Evolutionary conservation across 1,284 basidiomycete species (phyloP).

Genomic region (Marasmius fiardii): DNA sequence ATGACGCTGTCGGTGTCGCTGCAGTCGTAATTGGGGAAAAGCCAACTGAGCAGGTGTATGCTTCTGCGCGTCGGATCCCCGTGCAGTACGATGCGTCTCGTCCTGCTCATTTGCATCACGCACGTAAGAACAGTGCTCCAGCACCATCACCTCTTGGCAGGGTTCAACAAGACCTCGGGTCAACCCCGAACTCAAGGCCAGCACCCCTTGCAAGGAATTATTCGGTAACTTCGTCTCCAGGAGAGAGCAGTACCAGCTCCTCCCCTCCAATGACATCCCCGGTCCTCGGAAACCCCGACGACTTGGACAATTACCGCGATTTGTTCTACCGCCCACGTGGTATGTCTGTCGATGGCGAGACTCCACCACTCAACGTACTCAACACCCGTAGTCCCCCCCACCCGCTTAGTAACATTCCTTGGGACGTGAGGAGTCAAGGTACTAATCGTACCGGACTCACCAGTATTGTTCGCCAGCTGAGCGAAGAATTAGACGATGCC

Average conservation of each 20-base stretch:
- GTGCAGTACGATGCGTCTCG: slow-evolving; percentile 34
- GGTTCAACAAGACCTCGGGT: slow-evolving; percentile 6
- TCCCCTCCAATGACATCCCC: slow-evolving; percentile 40
- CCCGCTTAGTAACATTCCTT: slow-evolving; percentile 13
- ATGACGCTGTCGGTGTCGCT: background rate
- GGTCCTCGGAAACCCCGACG: slow-evolving; percentile 52
- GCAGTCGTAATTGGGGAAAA: background rate
- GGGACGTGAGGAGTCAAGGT: slow-evolving; percentile 14
- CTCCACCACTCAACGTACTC: slow-evolving; percentile 2
- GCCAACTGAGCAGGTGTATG: background rate
- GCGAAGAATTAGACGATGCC: slow-evolving; percentile 48
- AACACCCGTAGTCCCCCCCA: slow-evolving; percentile 10
- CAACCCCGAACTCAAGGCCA: background rate
- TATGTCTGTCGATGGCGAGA: slow-evolving; percentile 12
- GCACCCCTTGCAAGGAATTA: background rate
- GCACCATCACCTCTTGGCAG: slow-evolving; percentile 18
- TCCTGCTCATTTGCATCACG: slow-evolving; percentile 18
- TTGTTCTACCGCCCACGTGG: slow-evolving; percentile 54
- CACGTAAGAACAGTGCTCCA: slow-evolving; percentile 16
- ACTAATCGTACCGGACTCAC: slow-evolving; percentile 52
- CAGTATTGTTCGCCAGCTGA: slow-evolving; percentile 59
- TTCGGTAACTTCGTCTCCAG: slow-evolving; percentile 23
- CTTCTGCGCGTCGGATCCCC: slow-evolving; percentile 23
- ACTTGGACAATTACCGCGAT: slow-evolving; percentile 66
- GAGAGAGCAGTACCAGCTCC: slow-evolving; percentile 27